Evolutionary conservation across 2,329 filamentous ascomycete genomes (phyloP).

Genomic region (Lasiodiplodia sp.): DNA sequence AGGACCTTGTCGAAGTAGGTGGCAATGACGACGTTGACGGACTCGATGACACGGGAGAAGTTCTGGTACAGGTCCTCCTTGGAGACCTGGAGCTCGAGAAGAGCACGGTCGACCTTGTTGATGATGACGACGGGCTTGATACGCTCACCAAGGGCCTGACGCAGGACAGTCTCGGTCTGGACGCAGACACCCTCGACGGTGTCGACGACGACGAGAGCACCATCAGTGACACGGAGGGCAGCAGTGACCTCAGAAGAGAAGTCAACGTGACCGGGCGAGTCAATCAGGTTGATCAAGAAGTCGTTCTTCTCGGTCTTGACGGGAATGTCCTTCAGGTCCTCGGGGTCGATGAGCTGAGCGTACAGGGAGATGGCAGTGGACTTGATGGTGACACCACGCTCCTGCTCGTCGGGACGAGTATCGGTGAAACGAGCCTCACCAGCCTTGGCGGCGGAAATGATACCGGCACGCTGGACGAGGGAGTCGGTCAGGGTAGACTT

Average conservation of each 20-base stretch:
- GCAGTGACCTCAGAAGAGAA: constrained; percentile 99
- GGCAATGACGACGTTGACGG: constrained; percentile 99
- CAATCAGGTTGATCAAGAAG: constrained; percentile 99
- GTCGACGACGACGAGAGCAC: constrained; percentile 99
- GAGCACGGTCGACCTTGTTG: constrained; percentile 99
- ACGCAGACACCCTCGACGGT: constrained; percentile 99
- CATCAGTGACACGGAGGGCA: constrained; percentile 99
- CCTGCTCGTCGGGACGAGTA: constrained; percentile 96
- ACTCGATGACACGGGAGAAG: constrained; percentile 99
- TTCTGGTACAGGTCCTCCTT: constrained; percentile 99
- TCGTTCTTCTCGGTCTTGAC: constrained; percentile 79
- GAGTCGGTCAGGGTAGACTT: constrained; percentile 99
- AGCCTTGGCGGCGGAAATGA: constrained; percentile 97
- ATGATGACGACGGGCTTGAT: constrained; percentile 99
- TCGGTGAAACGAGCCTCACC: constrained; percentile 96
- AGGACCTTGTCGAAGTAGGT: constrained; percentile 98
- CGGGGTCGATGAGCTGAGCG: constrained; percentile 78
- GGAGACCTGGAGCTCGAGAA: constrained; percentile 96
- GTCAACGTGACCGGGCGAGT: constrained; percentile 99
- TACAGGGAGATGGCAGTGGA: constrained; percentile 99
- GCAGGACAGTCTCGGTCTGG: constrained; percentile 99
- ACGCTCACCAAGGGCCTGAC: constrained; percentile 98
- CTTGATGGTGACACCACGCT: constrained; percentile 99
- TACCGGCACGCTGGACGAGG: constrained; percentile 98
- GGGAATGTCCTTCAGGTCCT: constrained; percentile 94